A percentile compares a stretch with the other conserved stretches of the same genome.
phyloP scores from a whole-genome alignment of 208 protist genomes.

The Entamoeba histolytica region DNA sequence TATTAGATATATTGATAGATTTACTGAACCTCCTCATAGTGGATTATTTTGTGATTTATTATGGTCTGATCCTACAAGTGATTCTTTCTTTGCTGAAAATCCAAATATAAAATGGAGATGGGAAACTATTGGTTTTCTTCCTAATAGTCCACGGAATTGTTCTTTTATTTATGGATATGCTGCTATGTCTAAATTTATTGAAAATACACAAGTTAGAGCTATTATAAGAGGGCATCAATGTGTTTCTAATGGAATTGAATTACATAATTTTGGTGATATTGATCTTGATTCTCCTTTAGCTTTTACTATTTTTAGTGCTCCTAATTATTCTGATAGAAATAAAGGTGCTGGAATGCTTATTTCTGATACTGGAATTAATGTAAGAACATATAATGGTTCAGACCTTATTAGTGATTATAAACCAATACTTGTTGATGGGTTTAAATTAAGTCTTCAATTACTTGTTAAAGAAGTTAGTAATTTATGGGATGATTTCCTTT shows the following conservation, averaged over 20 bases:
- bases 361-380: not conserved
- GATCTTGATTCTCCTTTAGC: not conserved
- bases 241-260: not conserved
- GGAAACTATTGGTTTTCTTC: not conserved
- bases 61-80: constrained; percentile 26
- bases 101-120: not conserved
- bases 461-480: not conserved
- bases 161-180: not conserved
- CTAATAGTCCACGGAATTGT: not conserved
- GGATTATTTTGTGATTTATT: constrained; percentile 33
- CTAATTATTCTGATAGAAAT: not conserved
- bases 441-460: not conserved
- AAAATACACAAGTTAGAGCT: not conserved
- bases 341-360: not conserved
- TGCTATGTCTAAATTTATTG: not conserved
- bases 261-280: not conserved
- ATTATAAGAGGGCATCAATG: not conserved
- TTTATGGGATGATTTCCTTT: not conserved
- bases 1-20: constrained; percentile 26
- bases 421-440: not conserved
- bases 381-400: not conserved
- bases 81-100: not conserved
- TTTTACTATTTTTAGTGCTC: not conserved
- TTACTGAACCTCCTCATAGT: constrained; percentile 26
- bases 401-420: not conserved